phyloP scores from a whole-genome alignment of 805 yeast genomes.

The Blastobotrys chiropterorum region DNA sequence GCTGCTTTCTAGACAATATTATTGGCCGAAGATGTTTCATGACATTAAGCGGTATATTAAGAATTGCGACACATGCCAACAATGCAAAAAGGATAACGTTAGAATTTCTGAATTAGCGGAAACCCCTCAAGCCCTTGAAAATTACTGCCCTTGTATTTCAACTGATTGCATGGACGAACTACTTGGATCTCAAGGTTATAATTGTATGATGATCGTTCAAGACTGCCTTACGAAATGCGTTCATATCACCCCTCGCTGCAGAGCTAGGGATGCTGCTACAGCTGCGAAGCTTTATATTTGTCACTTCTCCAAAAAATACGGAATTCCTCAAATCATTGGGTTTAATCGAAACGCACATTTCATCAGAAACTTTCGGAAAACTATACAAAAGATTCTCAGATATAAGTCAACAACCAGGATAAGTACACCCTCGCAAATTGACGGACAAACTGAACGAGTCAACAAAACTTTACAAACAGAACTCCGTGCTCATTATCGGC shows the following conservation, averaged over 20 bases:
- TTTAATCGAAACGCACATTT: conserved; percentile 18
- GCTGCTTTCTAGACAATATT: neutral
- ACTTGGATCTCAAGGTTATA: neutral
- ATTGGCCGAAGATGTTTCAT: neutral
- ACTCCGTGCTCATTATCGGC: neutral
- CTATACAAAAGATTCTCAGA: conserved; percentile 7
- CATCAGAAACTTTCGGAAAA: conserved; percentile 14
- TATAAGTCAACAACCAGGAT: conserved; percentile 7
- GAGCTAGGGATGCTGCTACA: neutral
- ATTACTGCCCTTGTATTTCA: neutral
- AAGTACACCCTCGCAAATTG: conserved; percentile 12
- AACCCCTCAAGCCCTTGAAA: neutral
- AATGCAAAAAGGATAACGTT: neutral
- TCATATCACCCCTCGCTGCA: neutral
- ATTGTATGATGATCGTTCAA: neutral
- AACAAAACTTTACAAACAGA: neutral
- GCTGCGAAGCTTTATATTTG: conserved; percentile 12
- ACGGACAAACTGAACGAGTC: conserved; percentile 16
- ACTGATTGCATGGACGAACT: neutral
- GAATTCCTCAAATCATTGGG: conserved; percentile 13
- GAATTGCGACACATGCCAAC: neutral
- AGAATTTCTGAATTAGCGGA: neutral
- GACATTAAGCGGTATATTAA: neutral
- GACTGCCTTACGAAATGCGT: neutral
- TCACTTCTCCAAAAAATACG: conserved; percentile 16